phyloP scores from a whole-genome alignment of 1,284 basidiomycete genomes.

The Cryptococcus amylolentus region DNA sequence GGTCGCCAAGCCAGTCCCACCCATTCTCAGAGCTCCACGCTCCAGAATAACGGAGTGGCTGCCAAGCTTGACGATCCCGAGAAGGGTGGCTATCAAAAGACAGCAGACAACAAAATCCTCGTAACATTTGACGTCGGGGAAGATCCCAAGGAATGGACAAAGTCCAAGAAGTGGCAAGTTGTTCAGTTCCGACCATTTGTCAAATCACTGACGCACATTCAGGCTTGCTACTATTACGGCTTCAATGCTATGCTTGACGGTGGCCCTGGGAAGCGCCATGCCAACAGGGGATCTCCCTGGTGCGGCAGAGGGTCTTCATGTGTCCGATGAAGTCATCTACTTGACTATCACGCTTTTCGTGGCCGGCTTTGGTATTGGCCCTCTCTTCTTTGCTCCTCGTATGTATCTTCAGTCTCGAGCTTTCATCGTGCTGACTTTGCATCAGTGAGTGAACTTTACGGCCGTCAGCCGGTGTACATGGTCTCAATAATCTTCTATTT shows the following conservation, averaged over 20 bases:
- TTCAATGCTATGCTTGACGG: conserved; percentile 34
- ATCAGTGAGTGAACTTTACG: conserved; percentile 44
- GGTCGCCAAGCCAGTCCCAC: neutral
- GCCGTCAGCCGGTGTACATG: conserved; percentile 48
- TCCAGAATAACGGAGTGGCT: neutral
- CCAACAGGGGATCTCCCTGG: conserved; percentile 50
- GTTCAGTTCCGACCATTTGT: too few species aligned
- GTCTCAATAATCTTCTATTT: conserved; percentile 50
- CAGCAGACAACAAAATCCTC: conserved; percentile 20
- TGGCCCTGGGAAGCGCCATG: conserved; percentile 51
- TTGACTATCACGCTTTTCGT: conserved; percentile 52
- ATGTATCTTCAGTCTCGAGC: conserved; percentile 1
- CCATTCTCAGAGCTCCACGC: neutral
- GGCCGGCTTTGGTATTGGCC: conserved; percentile 51
- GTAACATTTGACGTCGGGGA: conserved; percentile 34
- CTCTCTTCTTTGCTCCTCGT: conserved; percentile 48
- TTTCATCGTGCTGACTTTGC: neutral
- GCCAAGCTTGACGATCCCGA: neutral
- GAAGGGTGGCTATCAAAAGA: conserved; percentile 15
- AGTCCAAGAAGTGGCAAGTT: conserved; percentile 36
- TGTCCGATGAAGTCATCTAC: conserved; percentile 48
- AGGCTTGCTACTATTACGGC: conserved; percentile 34
- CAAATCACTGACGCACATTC: neutral
- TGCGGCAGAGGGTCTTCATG: conserved; percentile 43
- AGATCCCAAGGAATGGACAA: conserved; percentile 35